phyloP scores from a whole-genome alignment of 345 rosid species.

The Excoecaria agallocha region DNA sequence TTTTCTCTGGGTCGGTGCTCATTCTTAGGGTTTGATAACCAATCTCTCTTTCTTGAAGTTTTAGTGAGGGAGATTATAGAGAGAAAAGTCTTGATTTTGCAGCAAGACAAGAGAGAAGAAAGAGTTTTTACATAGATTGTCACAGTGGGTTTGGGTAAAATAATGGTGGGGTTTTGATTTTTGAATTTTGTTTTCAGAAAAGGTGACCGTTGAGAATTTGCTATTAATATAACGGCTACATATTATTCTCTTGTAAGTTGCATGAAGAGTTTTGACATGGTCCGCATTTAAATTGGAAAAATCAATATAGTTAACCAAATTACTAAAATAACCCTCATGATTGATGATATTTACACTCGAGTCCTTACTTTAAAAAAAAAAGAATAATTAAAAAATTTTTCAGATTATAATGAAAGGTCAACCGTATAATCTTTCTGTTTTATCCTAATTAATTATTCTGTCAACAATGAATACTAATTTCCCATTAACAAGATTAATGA shows the following conservation, averaged over 20 bases:
- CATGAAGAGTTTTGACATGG: too few relatives aligned
- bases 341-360: too few relatives aligned
- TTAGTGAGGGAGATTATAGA: neutral
- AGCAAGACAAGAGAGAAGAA: neutral
- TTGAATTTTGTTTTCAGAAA: constrained; percentile 32
- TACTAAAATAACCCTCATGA: too few relatives aligned
- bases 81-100: neutral
- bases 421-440: too few relatives aligned
- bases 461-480: too few relatives aligned
- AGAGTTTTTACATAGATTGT: neutral
- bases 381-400: too few relatives aligned
- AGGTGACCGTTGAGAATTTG: constrained; percentile 39
- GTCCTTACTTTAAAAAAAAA: too few relatives aligned
- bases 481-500: too few relatives aligned
- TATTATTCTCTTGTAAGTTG: neutral
- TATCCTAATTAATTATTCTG: too few relatives aligned
- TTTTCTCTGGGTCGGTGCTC: constrained; percentile 27
- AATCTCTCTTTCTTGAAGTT: neutral
- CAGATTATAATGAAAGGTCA: too few relatives aligned
- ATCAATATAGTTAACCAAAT: too few relatives aligned
- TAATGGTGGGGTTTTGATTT: constrained; percentile 26
- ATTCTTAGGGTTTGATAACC: constrained; percentile 18
- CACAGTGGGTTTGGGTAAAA: too few relatives aligned
- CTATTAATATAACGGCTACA: constrained; percentile 24
- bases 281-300: neutral